Percentiles rank a stretch among this genome's conserved stretches.
Evolutionary conservation across 2,329 filamentous ascomycete species (phyloP).

Genomic region (Nemania sp.): DNA sequence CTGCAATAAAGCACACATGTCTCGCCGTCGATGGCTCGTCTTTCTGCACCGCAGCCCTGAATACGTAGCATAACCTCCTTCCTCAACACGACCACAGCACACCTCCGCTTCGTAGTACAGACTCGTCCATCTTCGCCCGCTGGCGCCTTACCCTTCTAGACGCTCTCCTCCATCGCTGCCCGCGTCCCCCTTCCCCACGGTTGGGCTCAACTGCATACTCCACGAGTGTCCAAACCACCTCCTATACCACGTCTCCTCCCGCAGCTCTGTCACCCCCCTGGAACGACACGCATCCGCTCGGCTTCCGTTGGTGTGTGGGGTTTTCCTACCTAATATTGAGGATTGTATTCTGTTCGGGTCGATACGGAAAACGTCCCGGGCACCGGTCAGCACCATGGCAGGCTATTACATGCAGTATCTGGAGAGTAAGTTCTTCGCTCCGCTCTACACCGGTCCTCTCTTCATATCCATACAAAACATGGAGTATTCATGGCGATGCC

Average conservation of each 20-base stretch:
- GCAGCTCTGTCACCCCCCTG: constrained; percentile 36
- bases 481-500: constrained; percentile 37
- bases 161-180: constrained; percentile 39
- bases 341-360: constrained; percentile 34
- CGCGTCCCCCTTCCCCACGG: constrained; percentile 46
- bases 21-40: constrained; percentile 59
- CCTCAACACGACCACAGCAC: constrained; percentile 46
- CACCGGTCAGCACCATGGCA: constrained; percentile 50
- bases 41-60: constrained; percentile 53
- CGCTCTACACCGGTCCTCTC: constrained; percentile 21
- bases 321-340: constrained; percentile 31
- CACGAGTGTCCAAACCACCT: constrained; percentile 31
- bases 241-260: constrained; percentile 38
- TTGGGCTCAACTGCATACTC: constrained; percentile 61
- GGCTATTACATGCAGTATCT: constrained; percentile 75
- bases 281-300: constrained; percentile 34
- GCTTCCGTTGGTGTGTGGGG: constrained; percentile 34
- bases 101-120: constrained; percentile 45
- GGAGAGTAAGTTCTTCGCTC: constrained; percentile 64
- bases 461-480: constrained; percentile 22
- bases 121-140: constrained; percentile 40
- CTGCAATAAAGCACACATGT: constrained; percentile 69
- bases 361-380: constrained; percentile 31
- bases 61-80: constrained; percentile 52
- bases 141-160: constrained; percentile 42